phyloP scores from a whole-genome alignment of 768 basidiomycete species.

The Serendipita sp. region DNA sequence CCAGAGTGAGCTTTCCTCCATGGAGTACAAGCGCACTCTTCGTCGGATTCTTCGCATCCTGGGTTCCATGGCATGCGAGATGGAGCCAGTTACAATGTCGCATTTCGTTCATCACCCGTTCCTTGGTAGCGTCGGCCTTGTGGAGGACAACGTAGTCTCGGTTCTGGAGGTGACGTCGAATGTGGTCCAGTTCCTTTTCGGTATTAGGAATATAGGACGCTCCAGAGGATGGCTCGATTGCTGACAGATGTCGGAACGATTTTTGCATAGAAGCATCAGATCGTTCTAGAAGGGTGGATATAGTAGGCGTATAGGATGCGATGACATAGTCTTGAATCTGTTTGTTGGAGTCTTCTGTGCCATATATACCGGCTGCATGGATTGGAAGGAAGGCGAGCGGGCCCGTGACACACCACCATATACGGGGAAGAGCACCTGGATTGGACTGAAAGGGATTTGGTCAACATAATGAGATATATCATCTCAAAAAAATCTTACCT shows the following conservation, averaged over 20 bases:
- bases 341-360: neutral
- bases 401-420: conserved; percentile 8
- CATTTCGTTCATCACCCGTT: conserved; percentile 9
- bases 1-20: neutral
- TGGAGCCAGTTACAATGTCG: conserved; percentile 15
- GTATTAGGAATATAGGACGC: neutral
- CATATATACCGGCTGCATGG: conserved; percentile 8
- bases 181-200: neutral
- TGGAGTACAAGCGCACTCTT: neutral
- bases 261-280: neutral
- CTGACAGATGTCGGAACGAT: neutral
- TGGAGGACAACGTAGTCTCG: neutral
- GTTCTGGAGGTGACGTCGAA: neutral
- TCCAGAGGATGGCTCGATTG: neutral
- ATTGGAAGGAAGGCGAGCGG: conserved; percentile 4
- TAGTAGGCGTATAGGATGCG: conserved; percentile 9
- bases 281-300: neutral
- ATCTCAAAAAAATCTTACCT: neutral
- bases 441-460: neutral
- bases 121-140: neutral
- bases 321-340: conserved; percentile 4
- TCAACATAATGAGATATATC: neutral
- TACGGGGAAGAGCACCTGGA: neutral
- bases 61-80: conserved; percentile 18
- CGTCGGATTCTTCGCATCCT: conserved; percentile 8